Evolutionary conservation across 371 early-diverging fungal species (phyloP).

Genomic region (Syncephalastrum contaminatum): DNA sequence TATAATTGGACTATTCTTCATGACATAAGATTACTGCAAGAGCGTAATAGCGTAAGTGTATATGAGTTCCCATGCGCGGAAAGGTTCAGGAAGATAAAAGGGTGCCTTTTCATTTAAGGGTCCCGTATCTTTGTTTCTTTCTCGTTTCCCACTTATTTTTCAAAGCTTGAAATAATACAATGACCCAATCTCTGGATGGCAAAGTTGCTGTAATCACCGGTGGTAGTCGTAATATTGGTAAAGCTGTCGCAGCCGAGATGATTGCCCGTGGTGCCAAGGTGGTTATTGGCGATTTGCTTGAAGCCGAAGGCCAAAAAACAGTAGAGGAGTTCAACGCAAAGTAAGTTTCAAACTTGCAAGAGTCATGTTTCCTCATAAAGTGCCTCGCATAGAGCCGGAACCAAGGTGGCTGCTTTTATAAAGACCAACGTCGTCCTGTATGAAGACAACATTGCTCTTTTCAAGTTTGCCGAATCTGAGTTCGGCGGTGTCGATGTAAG

Average conservation of each 20-base stretch:
- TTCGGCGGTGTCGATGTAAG: slow-evolving; percentile 66
- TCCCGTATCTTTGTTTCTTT: too few relatives aligned
- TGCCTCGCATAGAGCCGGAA: slow-evolving; percentile 12
- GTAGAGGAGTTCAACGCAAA: slow-evolving; percentile 36
- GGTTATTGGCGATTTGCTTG: slow-evolving; percentile 62
- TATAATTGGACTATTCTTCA: too few relatives aligned
- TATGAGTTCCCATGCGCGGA: too few relatives aligned
- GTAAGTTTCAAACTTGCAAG: slow-evolving; percentile 10
- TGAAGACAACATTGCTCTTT: slow-evolving; percentile 42
- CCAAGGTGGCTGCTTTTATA: slow-evolving; percentile 44
- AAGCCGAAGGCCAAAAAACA: slow-evolving; percentile 35
- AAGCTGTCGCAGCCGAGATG: slow-evolving; percentile 50
- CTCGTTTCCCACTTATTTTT: too few relatives aligned
- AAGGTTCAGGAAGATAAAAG: too few relatives aligned
- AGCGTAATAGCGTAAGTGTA: too few relatives aligned
- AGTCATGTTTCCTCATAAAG: neutral
- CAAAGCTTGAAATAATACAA: neutral
- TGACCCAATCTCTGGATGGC: slow-evolving; percentile 10
- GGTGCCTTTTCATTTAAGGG: too few relatives aligned
- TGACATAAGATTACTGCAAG: too few relatives aligned
- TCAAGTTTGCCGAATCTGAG: slow-evolving; percentile 42
- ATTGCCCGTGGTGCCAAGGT: slow-evolving; percentile 55
- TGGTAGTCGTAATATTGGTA: slow-evolving; percentile 63
- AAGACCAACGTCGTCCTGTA: slow-evolving; percentile 60
- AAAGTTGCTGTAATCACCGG: slow-evolving; percentile 75